A percentile compares a stretch with the other conserved stretches of the same genome.
phyloP scores from a whole-genome alignment of 768 basidiomycete species.

The Tubosaeta sp. region DNA sequence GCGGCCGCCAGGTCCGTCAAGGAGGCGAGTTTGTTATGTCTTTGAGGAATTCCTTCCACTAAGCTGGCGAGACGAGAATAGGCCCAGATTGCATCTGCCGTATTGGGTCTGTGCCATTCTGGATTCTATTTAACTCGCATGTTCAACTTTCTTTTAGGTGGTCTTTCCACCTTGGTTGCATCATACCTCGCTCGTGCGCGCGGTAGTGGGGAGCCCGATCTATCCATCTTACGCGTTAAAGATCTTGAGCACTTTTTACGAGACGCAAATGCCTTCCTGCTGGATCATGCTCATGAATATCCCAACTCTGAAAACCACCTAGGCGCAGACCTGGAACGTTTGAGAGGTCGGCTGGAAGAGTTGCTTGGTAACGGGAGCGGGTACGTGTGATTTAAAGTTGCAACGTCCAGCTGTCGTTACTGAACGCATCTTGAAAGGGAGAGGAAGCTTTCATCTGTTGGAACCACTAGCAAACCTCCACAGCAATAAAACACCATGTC shows the following conservation, averaged over 20 bases:
- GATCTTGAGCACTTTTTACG: slow-evolving; percentile 67
- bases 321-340: neutral
- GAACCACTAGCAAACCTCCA: neutral
- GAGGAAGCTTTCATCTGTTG: slow-evolving; percentile 19
- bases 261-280: slow-evolving; percentile 50
- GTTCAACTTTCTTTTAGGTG: slow-evolving; percentile 37
- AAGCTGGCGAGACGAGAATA: slow-evolving; percentile 3
- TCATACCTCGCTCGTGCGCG: slow-evolving; percentile 69
- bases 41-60: neutral
- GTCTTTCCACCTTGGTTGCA: slow-evolving; percentile 62
- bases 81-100: slow-evolving; percentile 36
- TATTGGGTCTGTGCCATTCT: slow-evolving; percentile 32
- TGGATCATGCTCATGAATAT: slow-evolving; percentile 50
- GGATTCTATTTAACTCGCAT: neutral
- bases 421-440: slow-evolving; percentile 12
- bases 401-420: neutral
- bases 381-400: slow-evolving; percentile 11
- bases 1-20: slow-evolving; percentile 40
- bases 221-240: slow-evolving; percentile 50
- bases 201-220: slow-evolving; percentile 67
- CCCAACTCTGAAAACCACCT: slow-evolving; percentile 8
- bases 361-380: slow-evolving; percentile 23
- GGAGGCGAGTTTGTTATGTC: slow-evolving; percentile 31
- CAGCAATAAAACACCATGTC: neutral
- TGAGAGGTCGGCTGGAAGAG: slow-evolving; percentile 28